These are phyloP conservation scores for Trametes punicea DNA, from an alignment of 768 basidiomycete genomes.

Conservation along the genomic window DNA sequence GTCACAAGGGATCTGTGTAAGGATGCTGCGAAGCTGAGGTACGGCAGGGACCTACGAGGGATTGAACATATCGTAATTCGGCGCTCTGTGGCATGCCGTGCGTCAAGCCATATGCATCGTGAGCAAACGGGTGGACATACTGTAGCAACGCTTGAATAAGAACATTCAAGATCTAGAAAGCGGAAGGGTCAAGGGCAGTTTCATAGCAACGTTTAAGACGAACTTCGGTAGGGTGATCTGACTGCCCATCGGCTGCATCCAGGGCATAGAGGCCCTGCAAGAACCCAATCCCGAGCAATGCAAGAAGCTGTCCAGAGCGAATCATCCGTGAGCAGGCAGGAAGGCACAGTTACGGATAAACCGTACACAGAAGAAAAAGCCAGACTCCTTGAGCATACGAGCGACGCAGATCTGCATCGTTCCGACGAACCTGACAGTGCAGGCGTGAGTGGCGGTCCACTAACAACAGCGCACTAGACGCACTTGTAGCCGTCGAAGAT, in stretches of 20 bases:
- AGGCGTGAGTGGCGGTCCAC: neutral
- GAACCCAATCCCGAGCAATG: conserved; percentile 81
- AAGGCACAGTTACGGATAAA: too few species aligned
- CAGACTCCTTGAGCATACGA: conserved; percentile 90
- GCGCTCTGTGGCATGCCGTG: conserved; percentile 41
- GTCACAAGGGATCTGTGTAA: conserved; percentile 1
- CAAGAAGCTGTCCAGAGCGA: conserved; percentile 55
- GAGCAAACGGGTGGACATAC: conserved; percentile 40
- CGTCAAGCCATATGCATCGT: neutral
- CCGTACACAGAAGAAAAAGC: conserved; percentile 82
- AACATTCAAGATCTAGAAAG: conserved; percentile 57
- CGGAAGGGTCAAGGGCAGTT: neutral
- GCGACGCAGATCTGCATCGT: conserved; percentile 93
- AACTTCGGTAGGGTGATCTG: conserved; percentile 50
- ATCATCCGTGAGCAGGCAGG: neutral
- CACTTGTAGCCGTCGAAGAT: conserved; percentile 81
- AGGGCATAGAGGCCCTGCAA: conserved; percentile 84
- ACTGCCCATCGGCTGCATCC: conserved; percentile 83
- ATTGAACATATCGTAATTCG: conserved; percentile 59
- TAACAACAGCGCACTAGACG: conserved; percentile 19
- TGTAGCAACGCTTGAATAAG: conserved; percentile 81
- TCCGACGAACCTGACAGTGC: conserved; percentile 68
- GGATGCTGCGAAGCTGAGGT: too few species aligned
- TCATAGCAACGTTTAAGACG: conserved; percentile 8
- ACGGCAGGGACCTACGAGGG: conserved; percentile 42